phyloP scores from a whole-genome alignment of 2,329 filamentous ascomycete genomes.

The Esteya vermicola region DNA sequence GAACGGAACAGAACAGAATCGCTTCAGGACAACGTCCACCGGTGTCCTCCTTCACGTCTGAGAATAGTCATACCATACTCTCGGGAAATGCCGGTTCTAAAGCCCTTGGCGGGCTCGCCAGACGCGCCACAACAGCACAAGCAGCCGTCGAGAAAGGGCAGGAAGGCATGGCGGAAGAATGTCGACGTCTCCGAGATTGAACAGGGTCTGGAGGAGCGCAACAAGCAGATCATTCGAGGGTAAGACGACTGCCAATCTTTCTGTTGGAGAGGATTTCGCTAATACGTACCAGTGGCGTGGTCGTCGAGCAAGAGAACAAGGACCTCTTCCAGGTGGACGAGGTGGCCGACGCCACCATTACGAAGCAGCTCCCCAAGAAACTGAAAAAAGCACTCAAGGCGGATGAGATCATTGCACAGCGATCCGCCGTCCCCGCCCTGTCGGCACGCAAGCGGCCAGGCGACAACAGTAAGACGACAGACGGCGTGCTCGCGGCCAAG shows the following conservation, averaged over 20 bases:
- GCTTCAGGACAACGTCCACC: too few relatives aligned
- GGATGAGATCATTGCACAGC: slow-evolving; percentile 79
- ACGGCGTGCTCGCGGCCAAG: slow-evolving; percentile 63
- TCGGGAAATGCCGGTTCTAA: slow-evolving; percentile 41
- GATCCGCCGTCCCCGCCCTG: slow-evolving; percentile 71
- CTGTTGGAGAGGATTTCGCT: neutral
- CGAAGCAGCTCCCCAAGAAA: slow-evolving; percentile 43
- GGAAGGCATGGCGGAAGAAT: slow-evolving; percentile 98
- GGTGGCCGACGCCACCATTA: slow-evolving; percentile 51
- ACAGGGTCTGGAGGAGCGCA: slow-evolving; percentile 66
- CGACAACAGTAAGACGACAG: slow-evolving; percentile 43
- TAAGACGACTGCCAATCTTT: slow-evolving; percentile 22
- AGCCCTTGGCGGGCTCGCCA: slow-evolving; percentile 30
- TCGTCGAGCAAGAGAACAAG: slow-evolving; percentile 68
- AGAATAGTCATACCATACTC: too few relatives aligned
- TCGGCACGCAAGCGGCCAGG: slow-evolving; percentile 62
- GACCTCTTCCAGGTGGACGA: slow-evolving; percentile 79
- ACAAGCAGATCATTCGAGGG: slow-evolving; percentile 86
- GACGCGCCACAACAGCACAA: slow-evolving; percentile 65
- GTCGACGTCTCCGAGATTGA: slow-evolving; percentile 83
- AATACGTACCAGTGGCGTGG: slow-evolving; percentile 52
- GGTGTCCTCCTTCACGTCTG: too few relatives aligned
- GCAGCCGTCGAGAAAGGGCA: slow-evolving; percentile 89
- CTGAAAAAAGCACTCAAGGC: slow-evolving; percentile 65
- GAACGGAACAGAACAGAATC: too few relatives aligned